phyloP scores from a whole-genome alignment of 257 asterid species.

The Marsdenia floribunda region DNA sequence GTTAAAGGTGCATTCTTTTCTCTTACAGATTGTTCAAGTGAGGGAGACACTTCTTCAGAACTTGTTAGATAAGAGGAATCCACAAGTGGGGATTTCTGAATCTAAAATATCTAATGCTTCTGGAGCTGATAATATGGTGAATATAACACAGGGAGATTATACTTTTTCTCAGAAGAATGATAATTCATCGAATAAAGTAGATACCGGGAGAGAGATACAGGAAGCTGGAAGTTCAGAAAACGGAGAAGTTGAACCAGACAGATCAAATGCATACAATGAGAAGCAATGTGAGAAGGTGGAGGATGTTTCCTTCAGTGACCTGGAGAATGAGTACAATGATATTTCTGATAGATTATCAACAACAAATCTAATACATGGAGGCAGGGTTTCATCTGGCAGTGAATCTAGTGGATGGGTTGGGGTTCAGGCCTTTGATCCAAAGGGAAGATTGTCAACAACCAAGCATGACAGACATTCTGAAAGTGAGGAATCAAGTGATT shows the following conservation, averaged over 20 bases:
- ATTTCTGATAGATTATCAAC: slow-evolving; percentile 22
- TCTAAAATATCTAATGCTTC: slow-evolving; percentile 31
- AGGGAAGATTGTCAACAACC: slow-evolving; percentile 19
- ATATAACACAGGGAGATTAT: slow-evolving; percentile 17
- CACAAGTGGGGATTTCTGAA: slow-evolving; percentile 30
- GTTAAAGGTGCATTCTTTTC: slow-evolving; percentile 16
- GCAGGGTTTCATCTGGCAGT: slow-evolving; percentile 28
- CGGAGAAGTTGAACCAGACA: slow-evolving; percentile 19
- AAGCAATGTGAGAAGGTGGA: slow-evolving; percentile 35
- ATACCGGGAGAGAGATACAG: slow-evolving; percentile 22
- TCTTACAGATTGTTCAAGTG: slow-evolving; percentile 47
- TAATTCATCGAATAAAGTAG: slow-evolving; percentile 20
- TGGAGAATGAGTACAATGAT: slow-evolving; percentile 54
- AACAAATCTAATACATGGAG: slow-evolving; percentile 21
- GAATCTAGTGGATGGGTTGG: slow-evolving; percentile 53
- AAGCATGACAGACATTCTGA: slow-evolving; percentile 52
- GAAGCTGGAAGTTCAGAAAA: slow-evolving; percentile 19
- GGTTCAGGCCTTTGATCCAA: slow-evolving; percentile 26
- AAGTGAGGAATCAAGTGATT: slow-evolving; percentile 70
- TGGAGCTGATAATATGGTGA: slow-evolving; percentile 5
- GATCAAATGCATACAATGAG: slow-evolving; percentile 15
- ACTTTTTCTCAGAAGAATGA: slow-evolving; percentile 15
- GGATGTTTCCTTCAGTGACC: slow-evolving; percentile 70
- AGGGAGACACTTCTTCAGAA: slow-evolving; percentile 61
- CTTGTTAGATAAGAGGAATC: slow-evolving; percentile 38